Evolutionary conservation across 2,329 filamentous ascomycete species (phyloP), one percentile per base, ranked within the genome.

Genomic region (Phaeosphaeriaceae sp.): DNA sequence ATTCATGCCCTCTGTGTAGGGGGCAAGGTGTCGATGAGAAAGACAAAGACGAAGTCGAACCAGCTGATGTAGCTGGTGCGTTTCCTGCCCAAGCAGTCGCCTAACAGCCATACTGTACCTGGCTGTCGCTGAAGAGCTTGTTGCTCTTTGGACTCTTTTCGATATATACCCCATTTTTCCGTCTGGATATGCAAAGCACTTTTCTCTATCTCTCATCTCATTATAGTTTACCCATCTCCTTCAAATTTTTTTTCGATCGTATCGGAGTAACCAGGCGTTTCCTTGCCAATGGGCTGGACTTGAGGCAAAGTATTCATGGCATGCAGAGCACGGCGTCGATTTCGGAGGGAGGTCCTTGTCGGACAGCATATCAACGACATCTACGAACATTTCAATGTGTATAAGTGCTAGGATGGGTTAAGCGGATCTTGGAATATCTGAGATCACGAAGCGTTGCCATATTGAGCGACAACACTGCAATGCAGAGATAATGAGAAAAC

Each of bases 1-100:
- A 88, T 69, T 88, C 85, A 3, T 88, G 86, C 68, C 86, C 86
- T 2, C 79, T 88, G 22, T 88, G 86, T 69, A 80, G 86, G 68
- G 84, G 84, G 40, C 82, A 86, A 70, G 85, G 85, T 33, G 85
- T 87, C 6, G 80, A 85, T 41, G 84, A 86, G 64, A 81, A 78
- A 55, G 60, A 66, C 52, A 62, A 55, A 56, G 63, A 54, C 13
- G 52, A 54, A 42, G 19, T 42, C 19, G 54, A 52, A 6, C 54
- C 61, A 54, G 56, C 65, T 59, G 56, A 60, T 51, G 45, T 52
- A 36, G 44, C 64, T 49, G 60, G 54, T 41, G 41, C 51, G 45
- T 15, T 54, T 46, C 48, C 60, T 11, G 22, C 57, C n/a, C 61
- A 57, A 60, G 50, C 56, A 52, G 40, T 56, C 40, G 51, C 55